These are phyloP conservation scores for Allium fistulosum DNA, from an alignment of 106 monocot genomes.

Conservation along the genomic window DNA sequence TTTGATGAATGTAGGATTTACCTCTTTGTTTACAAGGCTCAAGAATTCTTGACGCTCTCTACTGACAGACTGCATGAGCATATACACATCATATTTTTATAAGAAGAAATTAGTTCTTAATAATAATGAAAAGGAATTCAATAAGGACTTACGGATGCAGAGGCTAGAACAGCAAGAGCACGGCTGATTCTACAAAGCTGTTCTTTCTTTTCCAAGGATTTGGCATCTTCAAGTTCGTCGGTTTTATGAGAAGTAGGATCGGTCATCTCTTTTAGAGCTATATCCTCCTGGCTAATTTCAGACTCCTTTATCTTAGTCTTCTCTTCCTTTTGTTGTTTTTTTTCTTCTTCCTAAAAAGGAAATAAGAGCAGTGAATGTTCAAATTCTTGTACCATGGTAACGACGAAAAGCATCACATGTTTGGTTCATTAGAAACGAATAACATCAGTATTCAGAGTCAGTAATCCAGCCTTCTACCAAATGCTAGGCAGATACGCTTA, in stretches of 20 bases:
- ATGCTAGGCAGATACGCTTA: no score
- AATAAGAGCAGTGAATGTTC: background rate
- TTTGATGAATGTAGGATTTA: background rate
- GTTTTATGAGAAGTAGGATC: conserved; percentile 52
- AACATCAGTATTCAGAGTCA: no score
- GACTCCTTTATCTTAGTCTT: conserved; percentile 42
- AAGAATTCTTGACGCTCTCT: conserved; percentile 15
- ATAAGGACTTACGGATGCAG: conserved; percentile 19
- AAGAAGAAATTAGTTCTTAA: no score
- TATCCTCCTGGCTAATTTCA: conserved; percentile 36
- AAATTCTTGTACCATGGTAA: background rate
- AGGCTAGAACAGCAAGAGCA: conserved; percentile 83
- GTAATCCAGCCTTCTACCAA: no score
- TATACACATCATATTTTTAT: no score
- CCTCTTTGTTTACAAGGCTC: conserved; percentile 17
- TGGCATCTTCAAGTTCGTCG: conserved; percentile 23
- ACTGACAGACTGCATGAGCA: conserved; percentile 9
- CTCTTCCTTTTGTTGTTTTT: conserved; percentile 61
- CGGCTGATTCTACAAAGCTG: conserved; percentile 80
- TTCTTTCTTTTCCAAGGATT: conserved; percentile 54
- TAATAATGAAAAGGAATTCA: background rate
- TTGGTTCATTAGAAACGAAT: no score
- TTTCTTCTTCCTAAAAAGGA: conserved; percentile 57
- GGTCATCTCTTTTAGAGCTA: conserved; percentile 62
- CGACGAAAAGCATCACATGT: no score